These are phyloP conservation scores for Jacaranda copaia DNA, from an alignment of 257 asterid species.

Conservation along the genomic window DNA sequence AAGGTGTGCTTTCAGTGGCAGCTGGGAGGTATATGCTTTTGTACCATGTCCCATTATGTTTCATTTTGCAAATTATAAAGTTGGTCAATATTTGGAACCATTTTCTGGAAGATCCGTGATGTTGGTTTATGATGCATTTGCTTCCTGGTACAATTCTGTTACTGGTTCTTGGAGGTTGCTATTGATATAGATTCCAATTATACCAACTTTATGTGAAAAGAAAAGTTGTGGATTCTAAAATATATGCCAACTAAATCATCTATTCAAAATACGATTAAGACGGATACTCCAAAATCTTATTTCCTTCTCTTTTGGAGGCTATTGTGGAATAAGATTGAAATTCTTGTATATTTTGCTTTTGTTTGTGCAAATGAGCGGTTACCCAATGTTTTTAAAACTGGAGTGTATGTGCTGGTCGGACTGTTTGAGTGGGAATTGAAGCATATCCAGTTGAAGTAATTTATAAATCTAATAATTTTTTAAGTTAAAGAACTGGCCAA, in stretches of 20 bases:
- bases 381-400: neutral
- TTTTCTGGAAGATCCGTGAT: constrained; percentile 27
- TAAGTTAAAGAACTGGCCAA: constrained; percentile 4
- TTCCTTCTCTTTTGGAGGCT: neutral
- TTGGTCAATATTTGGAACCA: constrained; percentile 24
- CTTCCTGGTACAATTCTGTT: constrained; percentile 20
- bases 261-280: neutral
- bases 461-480: neutral
- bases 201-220: constrained; percentile 1
- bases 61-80: constrained; percentile 20
- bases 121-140: constrained; percentile 14
- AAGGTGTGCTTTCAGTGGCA: constrained; percentile 97
- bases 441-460: constrained; percentile 4
- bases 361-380: neutral
- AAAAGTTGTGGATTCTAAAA: constrained; percentile 1
- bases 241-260: neutral
- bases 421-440: neutral
- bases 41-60: constrained; percentile 28
- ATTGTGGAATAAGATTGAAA: neutral
- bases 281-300: constrained; percentile 19
- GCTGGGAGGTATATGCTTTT: constrained; percentile 87
- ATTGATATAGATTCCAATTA: constrained; percentile 24
- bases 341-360: constrained; percentile 3
- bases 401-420: neutral
- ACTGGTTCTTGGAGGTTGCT: constrained; percentile 21